These are phyloP conservation scores for Aspergillus piperis DNA, from an alignment of 2,329 filamentous ascomycete species.

Conservation along the genomic window DNA sequence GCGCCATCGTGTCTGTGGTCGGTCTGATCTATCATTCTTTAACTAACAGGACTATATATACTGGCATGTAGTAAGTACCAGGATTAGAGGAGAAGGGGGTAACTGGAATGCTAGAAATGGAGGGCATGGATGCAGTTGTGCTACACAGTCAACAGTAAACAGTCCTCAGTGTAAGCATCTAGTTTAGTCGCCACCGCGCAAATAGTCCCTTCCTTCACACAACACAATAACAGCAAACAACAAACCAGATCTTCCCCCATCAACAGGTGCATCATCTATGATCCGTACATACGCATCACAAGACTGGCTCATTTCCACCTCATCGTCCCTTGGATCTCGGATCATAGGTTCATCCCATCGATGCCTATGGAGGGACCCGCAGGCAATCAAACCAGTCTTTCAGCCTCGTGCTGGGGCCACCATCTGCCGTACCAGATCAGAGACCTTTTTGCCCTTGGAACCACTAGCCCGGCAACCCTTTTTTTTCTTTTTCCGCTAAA, in stretches of 20 bases:
- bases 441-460: background rate
- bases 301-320: background rate
- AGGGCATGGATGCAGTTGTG: too few relatives aligned
- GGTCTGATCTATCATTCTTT: background rate
- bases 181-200: too few relatives aligned
- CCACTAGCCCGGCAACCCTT: background rate
- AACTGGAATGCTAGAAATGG: too few relatives aligned
- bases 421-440: background rate
- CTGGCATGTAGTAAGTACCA: background rate
- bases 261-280: background rate
- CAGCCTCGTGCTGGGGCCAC: conserved; percentile 1
- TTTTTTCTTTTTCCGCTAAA: background rate
- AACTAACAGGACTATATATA: background rate
- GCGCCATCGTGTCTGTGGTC: background rate
- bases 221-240: too few relatives aligned
- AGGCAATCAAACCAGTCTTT: background rate
- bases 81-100: background rate
- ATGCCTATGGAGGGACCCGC: background rate
- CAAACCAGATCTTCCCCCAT: too few relatives aligned
- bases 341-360: background rate
- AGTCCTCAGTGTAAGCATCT: too few relatives aligned
- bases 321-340: background rate
- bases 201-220: too few relatives aligned
- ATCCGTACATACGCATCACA: background rate
- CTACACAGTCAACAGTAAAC: too few relatives aligned